These are phyloP conservation scores for Ambrosiella beaveri DNA, from an alignment of 2,329 filamentous ascomycete genomes.

Conservation along the genomic window DNA sequence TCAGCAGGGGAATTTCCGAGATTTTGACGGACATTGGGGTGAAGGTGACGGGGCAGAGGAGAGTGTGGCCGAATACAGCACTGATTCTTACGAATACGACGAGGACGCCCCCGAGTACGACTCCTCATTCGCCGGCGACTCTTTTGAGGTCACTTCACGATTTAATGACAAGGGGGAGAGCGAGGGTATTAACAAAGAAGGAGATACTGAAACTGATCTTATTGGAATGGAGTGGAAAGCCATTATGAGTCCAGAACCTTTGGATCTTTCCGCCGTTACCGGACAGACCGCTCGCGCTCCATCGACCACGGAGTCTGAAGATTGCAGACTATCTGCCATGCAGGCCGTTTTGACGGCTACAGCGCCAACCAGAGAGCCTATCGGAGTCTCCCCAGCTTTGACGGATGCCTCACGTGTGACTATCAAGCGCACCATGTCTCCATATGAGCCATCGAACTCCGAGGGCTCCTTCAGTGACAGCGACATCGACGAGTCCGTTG, in stretches of 20 bases:
- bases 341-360: constrained; percentile 2
- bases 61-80: constrained; percentile 2
- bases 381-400: constrained; percentile 2
- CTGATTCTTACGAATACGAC: constrained; percentile 1
- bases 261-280: background rate
- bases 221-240: constrained; percentile 8
- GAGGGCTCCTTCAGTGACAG: background rate
- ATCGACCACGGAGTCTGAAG: background rate
- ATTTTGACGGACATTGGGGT: constrained; percentile 8
- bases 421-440: constrained; percentile 8
- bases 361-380: background rate
- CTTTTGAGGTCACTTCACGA: background rate
- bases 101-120: background rate
- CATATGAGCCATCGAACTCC: constrained; percentile 4
- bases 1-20: constrained; percentile 2
- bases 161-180: too few relatives aligned
- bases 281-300: background rate
- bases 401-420: constrained; percentile 10
- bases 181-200: background rate
- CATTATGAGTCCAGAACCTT: background rate
- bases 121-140: background rate
- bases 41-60: background rate
- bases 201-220: constrained; percentile 1
- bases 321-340: constrained; percentile 3
- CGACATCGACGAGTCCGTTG: background rate